These are phyloP conservation scores for Tulasnella sp. DNA, from an alignment of 768 basidiomycete genomes.

Conservation along the genomic window DNA sequence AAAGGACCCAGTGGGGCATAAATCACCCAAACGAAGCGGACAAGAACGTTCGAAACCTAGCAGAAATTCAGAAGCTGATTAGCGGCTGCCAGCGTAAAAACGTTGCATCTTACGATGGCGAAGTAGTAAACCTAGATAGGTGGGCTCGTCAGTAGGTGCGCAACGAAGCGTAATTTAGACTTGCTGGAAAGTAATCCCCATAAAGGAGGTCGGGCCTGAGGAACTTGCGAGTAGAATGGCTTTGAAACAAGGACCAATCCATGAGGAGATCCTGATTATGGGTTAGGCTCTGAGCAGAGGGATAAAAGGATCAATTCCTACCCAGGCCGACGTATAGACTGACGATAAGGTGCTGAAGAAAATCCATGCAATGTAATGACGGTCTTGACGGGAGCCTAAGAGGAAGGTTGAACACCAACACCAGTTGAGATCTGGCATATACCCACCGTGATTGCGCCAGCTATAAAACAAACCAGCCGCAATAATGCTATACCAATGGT, in stretches of 20 bases:
- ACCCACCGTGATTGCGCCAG: slow-evolving; percentile 66
- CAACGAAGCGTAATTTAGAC: slow-evolving; percentile 26
- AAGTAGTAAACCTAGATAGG: slow-evolving; percentile 63
- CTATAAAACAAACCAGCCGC: slow-evolving; percentile 64
- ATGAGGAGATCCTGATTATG: slow-evolving; percentile 68
- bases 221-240: slow-evolving; percentile 51
- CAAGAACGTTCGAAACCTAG: slow-evolving; percentile 63
- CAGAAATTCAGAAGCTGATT: neutral
- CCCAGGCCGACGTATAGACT: slow-evolving; percentile 75
- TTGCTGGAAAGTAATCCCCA: slow-evolving; percentile 54
- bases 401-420: slow-evolving; percentile 15
- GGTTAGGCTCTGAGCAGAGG: neutral
- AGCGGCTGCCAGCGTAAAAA: neutral
- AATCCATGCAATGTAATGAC: slow-evolving; percentile 64
- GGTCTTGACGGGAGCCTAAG: slow-evolving; percentile 40
- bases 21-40: slow-evolving; percentile 79
- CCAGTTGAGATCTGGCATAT: neutral
- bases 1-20: slow-evolving; percentile 59
- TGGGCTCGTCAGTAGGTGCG: neutral
- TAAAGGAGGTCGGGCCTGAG: slow-evolving; percentile 77
- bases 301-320: slow-evolving; percentile 36
- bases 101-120: slow-evolving; percentile 54
- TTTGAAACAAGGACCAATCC: slow-evolving; percentile 84
- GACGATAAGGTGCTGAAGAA: slow-evolving; percentile 61
- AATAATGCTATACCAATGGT: slow-evolving; percentile 48